Base-by-base conservation (phyloP, 495 filamentous ascomycete genomes). In the Penicillium chermesinum region DNA sequence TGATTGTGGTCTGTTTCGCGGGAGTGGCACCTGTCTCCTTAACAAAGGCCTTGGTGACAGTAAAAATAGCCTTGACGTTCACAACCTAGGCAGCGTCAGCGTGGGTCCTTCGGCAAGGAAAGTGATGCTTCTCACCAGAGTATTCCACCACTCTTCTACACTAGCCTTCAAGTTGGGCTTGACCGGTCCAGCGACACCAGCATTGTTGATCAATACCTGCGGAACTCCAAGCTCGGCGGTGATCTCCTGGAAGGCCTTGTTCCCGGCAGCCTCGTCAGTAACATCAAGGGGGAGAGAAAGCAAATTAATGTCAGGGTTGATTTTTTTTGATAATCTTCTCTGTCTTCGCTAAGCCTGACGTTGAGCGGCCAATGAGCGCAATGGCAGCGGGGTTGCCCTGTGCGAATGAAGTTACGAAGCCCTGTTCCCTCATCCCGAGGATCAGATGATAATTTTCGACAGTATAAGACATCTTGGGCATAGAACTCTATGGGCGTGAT, bases 161-260 rank as follows among this genome's bases (percentile, higher is more conserved):
- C 68, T 54, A 0, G 59, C 45, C 1, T 65, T 55, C 12, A 47
- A 22, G 7, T 61, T 55, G 3, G 34, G 20, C n/a, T 49, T 46
- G 1, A 48, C 44, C 1, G 46, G 51, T 14, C 44, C 38, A 9
- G 52, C 32, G 2, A 58, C 49, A 0, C 61, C 74, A 1, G 73
- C 74, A 41, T 71, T 74, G 52, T 73, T 74, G 36, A 76, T 48
- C 12, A 78, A 58, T 0, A 77, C 49, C 48, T 77, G 71, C 9
- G 72, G 63, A 7, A 54, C 49, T 2, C 70, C 67, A 36, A 69
- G 70, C 6, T 54, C 56, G 13, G 55, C 55, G 8, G 64, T 59
- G n/a, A 74, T 61, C 20, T 64, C 52, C 6, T 55, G 54, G 36
- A 69, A 77, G 0, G 73, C 55, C 2, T 45, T 47, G 5, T 52